Evolutionary conservation across 2,329 filamentous ascomycete genomes (phyloP).

Genomic region (Phialophora chinensis): DNA sequence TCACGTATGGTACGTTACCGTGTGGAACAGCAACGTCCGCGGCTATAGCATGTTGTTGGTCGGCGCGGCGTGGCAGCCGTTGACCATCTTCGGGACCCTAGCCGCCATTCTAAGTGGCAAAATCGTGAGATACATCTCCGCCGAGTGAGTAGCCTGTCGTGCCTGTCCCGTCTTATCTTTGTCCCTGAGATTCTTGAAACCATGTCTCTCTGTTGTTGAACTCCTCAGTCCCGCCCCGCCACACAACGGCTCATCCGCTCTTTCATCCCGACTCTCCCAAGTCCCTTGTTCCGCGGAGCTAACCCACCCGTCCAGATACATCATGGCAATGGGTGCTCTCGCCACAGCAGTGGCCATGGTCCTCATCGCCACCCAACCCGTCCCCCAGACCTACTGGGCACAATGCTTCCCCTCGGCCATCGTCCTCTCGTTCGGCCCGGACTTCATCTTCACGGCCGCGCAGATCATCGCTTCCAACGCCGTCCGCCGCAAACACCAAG

Average conservation of each 20-base stretch:
- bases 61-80: conserved; percentile 50
- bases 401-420: conserved; percentile 50
- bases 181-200: not conserved
- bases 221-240: not conserved
- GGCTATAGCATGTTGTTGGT: conserved; percentile 50
- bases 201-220: not conserved
- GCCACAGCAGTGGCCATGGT: conserved; percentile 43
- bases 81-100: conserved; percentile 48
- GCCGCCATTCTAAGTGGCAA: conserved; percentile 52
- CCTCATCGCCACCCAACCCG: conserved; percentile 54
- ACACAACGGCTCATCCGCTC: not conserved
- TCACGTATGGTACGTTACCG: conserved; percentile 55
- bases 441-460: conserved; percentile 58
- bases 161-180: not conserved
- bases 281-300: not conserved
- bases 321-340: conserved; percentile 53
- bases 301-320: conserved; percentile 41
- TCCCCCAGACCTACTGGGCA: conserved; percentile 54
- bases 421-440: conserved; percentile 51
- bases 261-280: not conserved
- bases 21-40: conserved; percentile 55
- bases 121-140: conserved; percentile 55
- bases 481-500: conserved; percentile 45
- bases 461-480: conserved; percentile 62
- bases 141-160: conserved; percentile 42